phyloP scores from a whole-genome alignment of 2,329 filamentous ascomycete genomes.

The Clonostachys rhizophaga region DNA sequence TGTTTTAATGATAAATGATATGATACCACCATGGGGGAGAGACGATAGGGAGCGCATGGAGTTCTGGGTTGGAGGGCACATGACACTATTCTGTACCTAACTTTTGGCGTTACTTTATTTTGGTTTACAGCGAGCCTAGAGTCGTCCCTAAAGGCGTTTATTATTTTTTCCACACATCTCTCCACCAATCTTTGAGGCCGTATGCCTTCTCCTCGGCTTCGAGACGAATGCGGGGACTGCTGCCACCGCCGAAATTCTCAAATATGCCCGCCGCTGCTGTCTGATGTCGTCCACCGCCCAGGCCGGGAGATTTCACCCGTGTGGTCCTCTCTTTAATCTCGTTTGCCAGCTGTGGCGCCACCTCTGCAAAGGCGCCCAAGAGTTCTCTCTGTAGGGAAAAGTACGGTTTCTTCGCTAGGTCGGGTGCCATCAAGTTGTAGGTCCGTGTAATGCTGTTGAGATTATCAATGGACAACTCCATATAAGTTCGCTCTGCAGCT shows the following conservation, averaged over 20 bases:
- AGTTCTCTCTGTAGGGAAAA: conserved; percentile 81
- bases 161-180: conserved; percentile 59
- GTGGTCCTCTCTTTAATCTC: conserved; percentile 68
- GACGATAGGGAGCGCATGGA: too few species aligned
- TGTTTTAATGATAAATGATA: too few species aligned
- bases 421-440: conserved; percentile 93
- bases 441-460: conserved; percentile 78
- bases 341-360: conserved; percentile 70
- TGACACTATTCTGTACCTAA: too few species aligned
- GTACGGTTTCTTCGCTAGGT: conserved; percentile 90
- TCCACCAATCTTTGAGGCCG: conserved; percentile 86
- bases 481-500: conserved; percentile 66
- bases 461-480: conserved; percentile 68
- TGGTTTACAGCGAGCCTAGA: too few species aligned
- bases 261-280: conserved; percentile 44
- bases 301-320: conserved; percentile 25
- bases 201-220: conserved; percentile 75
- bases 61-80: too few species aligned
- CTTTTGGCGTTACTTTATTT: too few species aligned
- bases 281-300: conserved; percentile 14
- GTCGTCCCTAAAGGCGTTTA: neutral
- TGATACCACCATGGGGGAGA: too few species aligned
- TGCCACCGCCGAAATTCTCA: conserved; percentile 50
- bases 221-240: conserved; percentile 55
- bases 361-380: conserved; percentile 74